These are phyloP conservation scores for Xerocomellus intermedius DNA, from an alignment of 768 basidiomycete species.

Conservation along the genomic window DNA sequence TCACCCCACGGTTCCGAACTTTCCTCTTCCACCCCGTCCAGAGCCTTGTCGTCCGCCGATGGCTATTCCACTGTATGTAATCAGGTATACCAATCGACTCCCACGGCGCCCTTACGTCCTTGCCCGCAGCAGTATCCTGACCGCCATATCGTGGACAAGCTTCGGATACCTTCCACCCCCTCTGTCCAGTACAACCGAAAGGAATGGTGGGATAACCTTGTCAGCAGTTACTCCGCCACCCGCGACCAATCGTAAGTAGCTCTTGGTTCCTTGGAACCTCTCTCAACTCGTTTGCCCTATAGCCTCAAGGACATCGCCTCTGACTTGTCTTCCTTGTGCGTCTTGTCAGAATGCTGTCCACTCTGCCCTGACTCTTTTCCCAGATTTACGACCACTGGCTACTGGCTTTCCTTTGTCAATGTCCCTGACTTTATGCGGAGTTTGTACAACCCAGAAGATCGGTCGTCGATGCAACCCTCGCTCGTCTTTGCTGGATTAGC, in stretches of 20 bases:
- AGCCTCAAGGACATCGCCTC: slow-evolving; percentile 49
- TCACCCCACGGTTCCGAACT: slow-evolving; percentile 32
- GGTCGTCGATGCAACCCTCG: slow-evolving; percentile 63
- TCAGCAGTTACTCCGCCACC: slow-evolving; percentile 40
- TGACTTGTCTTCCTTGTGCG: slow-evolving; percentile 55
- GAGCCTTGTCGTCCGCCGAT: slow-evolving; percentile 28
- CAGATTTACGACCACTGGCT: slow-evolving; percentile 63
- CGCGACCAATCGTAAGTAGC: slow-evolving; percentile 42
- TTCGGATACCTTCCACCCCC: slow-evolving; percentile 28
- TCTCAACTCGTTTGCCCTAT: slow-evolving; percentile 6
- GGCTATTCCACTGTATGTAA: slow-evolving; percentile 26
- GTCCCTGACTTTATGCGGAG: slow-evolving; percentile 50
- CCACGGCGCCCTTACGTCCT: slow-evolving; percentile 4
- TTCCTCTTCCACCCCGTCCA: slow-evolving; percentile 29
- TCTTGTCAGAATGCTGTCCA: not conserved
- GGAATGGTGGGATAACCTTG: slow-evolving; percentile 50
- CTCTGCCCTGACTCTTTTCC: slow-evolving; percentile 8
- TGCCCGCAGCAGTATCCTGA: slow-evolving; percentile 28
- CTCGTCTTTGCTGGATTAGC: slow-evolving; percentile 69
- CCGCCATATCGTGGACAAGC: slow-evolving; percentile 27
- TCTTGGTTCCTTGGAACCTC: not conserved
- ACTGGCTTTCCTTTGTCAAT: slow-evolving; percentile 71
- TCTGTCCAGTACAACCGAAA: slow-evolving; percentile 35
- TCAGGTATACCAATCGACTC: not conserved
- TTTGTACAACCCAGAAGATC: slow-evolving; percentile 51